These are phyloP conservation scores for Ensete glaucum DNA, from an alignment of 176 grass and related monocot species.

Conservation along the genomic window DNA sequence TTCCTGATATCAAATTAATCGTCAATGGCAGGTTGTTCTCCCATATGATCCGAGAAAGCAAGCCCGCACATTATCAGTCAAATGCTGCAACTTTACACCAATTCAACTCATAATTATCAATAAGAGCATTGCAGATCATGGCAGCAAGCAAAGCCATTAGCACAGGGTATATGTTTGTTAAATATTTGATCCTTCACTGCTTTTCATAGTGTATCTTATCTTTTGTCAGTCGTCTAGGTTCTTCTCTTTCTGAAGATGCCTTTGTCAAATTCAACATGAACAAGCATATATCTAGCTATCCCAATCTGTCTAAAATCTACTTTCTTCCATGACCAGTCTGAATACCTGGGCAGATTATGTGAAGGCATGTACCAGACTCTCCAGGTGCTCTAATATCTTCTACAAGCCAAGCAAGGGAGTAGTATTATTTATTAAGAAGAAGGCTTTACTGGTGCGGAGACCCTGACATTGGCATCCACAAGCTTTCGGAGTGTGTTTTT, in stretches of 20 bases:
- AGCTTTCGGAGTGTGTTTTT: background rate
- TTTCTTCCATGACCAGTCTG: background rate
- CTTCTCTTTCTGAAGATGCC: background rate
- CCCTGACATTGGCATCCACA: background rate
- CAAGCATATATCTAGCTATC: background rate
- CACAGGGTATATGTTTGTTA: background rate
- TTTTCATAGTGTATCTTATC: too few relatives aligned
- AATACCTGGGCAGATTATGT: background rate
- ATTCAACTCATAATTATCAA: background rate
- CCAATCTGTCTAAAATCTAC: background rate
- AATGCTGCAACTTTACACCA: background rate
- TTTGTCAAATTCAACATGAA: too few relatives aligned
- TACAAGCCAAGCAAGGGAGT: background rate
- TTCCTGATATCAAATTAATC: background rate
- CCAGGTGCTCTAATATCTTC: background rate
- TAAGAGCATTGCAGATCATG: background rate
- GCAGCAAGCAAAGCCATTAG: background rate
- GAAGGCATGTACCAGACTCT: background rate
- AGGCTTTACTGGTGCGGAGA: background rate
- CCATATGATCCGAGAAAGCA: background rate
- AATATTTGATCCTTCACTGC: too few relatives aligned
- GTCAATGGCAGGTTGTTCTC: background rate
- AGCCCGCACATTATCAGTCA: background rate
- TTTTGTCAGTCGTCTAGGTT: background rate
- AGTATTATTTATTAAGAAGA: background rate